Percentiles rank a stretch among this genome's conserved stretches.
Conservation (phyloP, 345 rosid species). For the Rubroshorea leprosula region DNA sequence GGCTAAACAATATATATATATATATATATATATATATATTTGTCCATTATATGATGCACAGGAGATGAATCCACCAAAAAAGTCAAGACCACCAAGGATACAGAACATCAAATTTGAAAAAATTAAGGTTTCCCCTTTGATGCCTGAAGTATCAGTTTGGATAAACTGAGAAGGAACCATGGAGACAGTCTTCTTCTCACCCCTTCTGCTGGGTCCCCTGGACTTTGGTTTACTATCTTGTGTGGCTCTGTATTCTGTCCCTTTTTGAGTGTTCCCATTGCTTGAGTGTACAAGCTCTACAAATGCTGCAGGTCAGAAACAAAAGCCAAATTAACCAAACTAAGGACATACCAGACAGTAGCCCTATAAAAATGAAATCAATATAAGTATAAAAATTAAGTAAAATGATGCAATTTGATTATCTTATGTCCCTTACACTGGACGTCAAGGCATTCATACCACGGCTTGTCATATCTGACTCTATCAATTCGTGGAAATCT, state of each 20-base stretch:
- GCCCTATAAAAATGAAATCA: slow-evolving; percentile 2
- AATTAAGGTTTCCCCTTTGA: slow-evolving; percentile 71
- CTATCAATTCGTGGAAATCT: slow-evolving; percentile 95
- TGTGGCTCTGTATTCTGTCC: slow-evolving; percentile 38
- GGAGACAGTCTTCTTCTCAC: slow-evolving; percentile 49
- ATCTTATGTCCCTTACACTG: slow-evolving; percentile 51
- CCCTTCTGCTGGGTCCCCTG: slow-evolving; percentile 38
- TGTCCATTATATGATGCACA: no score
- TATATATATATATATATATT: not conserved
- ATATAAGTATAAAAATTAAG: not conserved
- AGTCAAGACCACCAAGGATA: slow-evolving; percentile 51
- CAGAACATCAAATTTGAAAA: slow-evolving; percentile 81
- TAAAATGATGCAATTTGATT: not conserved
- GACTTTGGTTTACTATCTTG: slow-evolving; percentile 31
- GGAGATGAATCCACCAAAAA: slow-evolving; percentile 1
- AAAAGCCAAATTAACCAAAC: slow-evolving; percentile 7
- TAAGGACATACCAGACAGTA: not conserved
- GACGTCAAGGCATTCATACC: slow-evolving; percentile 96
- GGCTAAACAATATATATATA: no score
- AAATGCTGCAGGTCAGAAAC: slow-evolving; percentile 52
- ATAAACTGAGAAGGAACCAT: slow-evolving; percentile 78
- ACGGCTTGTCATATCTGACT: slow-evolving; percentile 94
- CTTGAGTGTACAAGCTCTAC: slow-evolving; percentile 76
- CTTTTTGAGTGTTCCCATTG: slow-evolving; percentile 86
- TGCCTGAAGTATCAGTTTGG: slow-evolving; percentile 72